Percentiles rank a stretch among this genome's conserved stretches.
Conservation (phyloP, 352 stramenopile genomes). For the Phytophthora pluvialis region DNA sequence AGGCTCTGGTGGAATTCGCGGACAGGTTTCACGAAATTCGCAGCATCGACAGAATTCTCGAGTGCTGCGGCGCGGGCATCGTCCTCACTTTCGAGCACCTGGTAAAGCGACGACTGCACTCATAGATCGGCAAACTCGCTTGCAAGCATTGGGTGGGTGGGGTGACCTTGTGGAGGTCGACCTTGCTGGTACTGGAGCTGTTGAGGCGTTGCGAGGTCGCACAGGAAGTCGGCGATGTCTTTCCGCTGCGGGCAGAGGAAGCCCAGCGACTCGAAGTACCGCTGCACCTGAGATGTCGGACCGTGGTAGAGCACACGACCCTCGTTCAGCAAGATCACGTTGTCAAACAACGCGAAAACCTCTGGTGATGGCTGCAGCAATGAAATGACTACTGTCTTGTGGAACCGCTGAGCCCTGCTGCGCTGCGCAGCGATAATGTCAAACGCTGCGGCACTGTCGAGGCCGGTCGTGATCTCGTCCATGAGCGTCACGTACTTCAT, state of each 20-base stretch:
- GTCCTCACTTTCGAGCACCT: conserved; percentile 24
- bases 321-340: conserved; percentile 10
- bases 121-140: conserved; percentile 60
- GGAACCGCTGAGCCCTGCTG: conserved; percentile 12
- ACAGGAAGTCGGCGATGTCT: conserved; percentile 23
- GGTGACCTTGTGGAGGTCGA: neutral
- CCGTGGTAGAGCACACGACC: conserved; percentile 15
- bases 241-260: conserved; percentile 11
- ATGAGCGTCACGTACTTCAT: conserved; percentile 54
- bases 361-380: conserved; percentile 22
- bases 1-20: conserved; percentile 55
- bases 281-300: conserved; percentile 8
- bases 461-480: conserved; percentile 24
- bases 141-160: conserved; percentile 28
- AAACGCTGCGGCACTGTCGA: conserved; percentile 23
- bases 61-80: conserved; percentile 10
- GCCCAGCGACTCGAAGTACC: conserved; percentile 19
- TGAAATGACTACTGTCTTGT: conserved; percentile 22
- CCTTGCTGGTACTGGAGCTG: conserved; percentile 11
- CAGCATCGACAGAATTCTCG: conserved; percentile 49
- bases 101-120: conserved; percentile 44
- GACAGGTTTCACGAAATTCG: conserved; percentile 47
- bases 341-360: conserved; percentile 20
- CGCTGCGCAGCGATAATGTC: conserved; percentile 21
- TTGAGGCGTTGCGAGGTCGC: conserved; percentile 19